Base-by-base conservation (phyloP, 1,284 basidiomycete genomes). In the Schizopora paradoxa region DNA sequence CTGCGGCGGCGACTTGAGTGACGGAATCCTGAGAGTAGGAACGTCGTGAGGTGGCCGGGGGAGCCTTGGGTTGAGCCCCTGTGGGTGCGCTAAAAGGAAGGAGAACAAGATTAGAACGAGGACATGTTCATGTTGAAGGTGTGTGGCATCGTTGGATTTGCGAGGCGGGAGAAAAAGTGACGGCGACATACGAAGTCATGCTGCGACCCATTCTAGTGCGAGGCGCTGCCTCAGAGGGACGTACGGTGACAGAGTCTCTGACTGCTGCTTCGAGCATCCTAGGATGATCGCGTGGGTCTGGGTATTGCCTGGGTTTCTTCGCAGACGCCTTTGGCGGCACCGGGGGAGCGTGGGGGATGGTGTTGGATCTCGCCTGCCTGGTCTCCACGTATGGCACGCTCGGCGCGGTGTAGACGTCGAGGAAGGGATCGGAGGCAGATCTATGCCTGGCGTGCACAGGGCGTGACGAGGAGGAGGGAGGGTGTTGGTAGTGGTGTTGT, bases 1-100 rank as follows among this genome's bases (percentile, higher is more conserved):
- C 62, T 40, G 66, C 61, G 46, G 62, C 63, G 23, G 67, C 61
- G 22, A 62, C 60, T 13, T 59, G 65, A 31, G 65, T 58, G 37
- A 68, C 69, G 7, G 79, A 76, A 56, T 89, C 86, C 51, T 87
- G 77, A 3, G 86, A 86, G 43, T 79, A 74, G 1, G 85, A 83
- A 55, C 85, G 76, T 35, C 75, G 75, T 26, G 70, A 65, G 4
- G 61, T 40, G 40, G 72, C 65, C 32, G 69, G 57, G n/a, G 60
- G 57, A 51, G 43, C 49, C 34, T 42, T 49, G 14, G 71, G 48
- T 56, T 52, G 28, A 58, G 51, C 35, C 47, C 54, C 54, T 42
- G 43, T n/a, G n/a, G n/a, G n/a, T 51, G 53, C 48, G 45, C 51
- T 32, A 41, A 43, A 39, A 40, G 35, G 43, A 49, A 41, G 37